Base-by-base conservation (phyloP, 2,329 filamentous ascomycete species). In the Decorospora gaudefroyi region DNA sequence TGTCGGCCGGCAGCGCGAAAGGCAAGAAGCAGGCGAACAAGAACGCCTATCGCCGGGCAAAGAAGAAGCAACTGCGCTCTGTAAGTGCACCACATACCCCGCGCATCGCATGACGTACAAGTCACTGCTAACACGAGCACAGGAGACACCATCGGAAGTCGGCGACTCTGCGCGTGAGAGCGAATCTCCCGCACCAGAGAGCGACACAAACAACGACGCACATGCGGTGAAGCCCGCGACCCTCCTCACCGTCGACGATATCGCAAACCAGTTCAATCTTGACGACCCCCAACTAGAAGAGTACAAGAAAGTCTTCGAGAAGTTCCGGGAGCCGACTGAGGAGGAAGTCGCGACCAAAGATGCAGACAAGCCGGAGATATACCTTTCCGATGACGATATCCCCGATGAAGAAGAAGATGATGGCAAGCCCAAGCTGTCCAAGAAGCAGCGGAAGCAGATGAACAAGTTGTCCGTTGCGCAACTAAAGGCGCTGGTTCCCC, bases 391-490 rank as follows among this genome's bases (percentile, higher is more conserved):
- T 50, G 85, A 92, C 62, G 88, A 91, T 45, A 90, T 95, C 51
- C 88, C 89, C 5, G 87, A 88, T 52, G 89, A 93, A 65, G 87
- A 90, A 30, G 89, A 90, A 29, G 89, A 95, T 44, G 81, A 87
- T 56, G 80, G 66, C 13, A 60, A 79, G 48, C 75, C 82, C 6
- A 92, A 88, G 60, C 70, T 97, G 17, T 96, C 91, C 19, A 97
- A 96, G 74, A 96, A 96, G 78, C 92, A 95, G 73, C 82, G 87
- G 57, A 99, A 97, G 75, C 84, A 87, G 73, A 79, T 90, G 67
- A 95, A 87, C 74, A 96, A 95, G 72, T 78, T 97, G 21, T 95
- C 92, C 5, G 89, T 99, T 47, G 93, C 93, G 34, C 90, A 97
- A 72, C 81, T 99, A 53, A 99, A 99, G 74, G 89, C 92, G 4